These are phyloP conservation scores for Yamadazyma endophytica DNA, from an alignment of 805 yeast genomes.

Conservation along the genomic window DNA sequence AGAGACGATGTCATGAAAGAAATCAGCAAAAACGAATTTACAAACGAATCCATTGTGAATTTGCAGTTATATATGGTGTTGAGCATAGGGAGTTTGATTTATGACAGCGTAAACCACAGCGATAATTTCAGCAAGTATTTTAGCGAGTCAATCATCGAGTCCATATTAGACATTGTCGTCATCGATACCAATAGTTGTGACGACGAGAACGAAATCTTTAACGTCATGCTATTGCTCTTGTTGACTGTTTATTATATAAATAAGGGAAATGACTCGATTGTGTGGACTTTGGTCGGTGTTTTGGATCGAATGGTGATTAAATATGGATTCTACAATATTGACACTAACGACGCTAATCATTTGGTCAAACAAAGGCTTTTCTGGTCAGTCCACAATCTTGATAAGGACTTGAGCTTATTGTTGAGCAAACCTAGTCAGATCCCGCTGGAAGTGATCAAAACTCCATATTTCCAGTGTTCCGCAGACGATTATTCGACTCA, in stretches of 20 bases:
- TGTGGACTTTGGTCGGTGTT: constrained; percentile 35
- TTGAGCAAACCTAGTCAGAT: constrained; percentile 32
- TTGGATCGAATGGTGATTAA: constrained; percentile 23
- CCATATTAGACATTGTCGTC: constrained; percentile 30
- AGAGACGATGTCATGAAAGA: constrained; percentile 16
- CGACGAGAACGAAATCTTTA: constrained; percentile 20
- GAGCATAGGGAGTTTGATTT: constrained; percentile 35
- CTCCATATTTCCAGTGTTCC: neutral
- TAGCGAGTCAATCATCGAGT: constrained; percentile 26
- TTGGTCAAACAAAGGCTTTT: constrained; percentile 17
- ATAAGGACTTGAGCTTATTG: constrained; percentile 34
- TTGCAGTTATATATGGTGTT: constrained; percentile 35
- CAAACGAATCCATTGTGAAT: constrained; percentile 31
- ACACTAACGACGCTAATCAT: constrained; percentile 3
- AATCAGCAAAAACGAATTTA: constrained; percentile 25
- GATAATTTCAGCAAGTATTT: constrained; percentile 24
- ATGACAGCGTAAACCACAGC: constrained; percentile 22
- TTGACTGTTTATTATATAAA: constrained; percentile 28
- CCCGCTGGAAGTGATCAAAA: constrained; percentile 12
- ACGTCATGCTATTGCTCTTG: constrained; percentile 27
- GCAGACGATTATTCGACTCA: neutral
- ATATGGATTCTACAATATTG: constrained; percentile 17
- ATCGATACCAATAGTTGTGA: constrained; percentile 18
- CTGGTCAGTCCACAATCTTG: constrained; percentile 37
- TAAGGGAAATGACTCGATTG: constrained; percentile 21